These are phyloP conservation scores for Aspergillus heteromorphus DNA, from an alignment of 495 filamentous ascomycete genomes.

Conservation along the genomic window DNA sequence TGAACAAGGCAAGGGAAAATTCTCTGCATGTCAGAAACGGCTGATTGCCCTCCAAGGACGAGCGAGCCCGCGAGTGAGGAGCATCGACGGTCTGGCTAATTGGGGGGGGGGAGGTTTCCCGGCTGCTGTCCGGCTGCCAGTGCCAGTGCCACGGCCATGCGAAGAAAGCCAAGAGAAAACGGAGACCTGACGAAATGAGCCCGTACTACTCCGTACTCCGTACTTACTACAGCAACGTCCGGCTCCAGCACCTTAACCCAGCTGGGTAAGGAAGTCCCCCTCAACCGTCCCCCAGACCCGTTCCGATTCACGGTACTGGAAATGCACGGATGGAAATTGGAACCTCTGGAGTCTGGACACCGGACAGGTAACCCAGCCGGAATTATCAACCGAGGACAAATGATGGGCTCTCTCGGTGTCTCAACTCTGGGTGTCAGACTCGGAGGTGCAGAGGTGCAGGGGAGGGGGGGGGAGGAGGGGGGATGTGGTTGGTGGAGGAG, in stretches of 20 bases:
- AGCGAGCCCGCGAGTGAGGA: no score
- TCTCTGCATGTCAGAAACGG: not conserved
- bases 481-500: not conserved
- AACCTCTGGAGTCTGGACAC: not conserved
- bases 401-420: not conserved
- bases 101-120: no score
- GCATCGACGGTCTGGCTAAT: no score
- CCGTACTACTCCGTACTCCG: not conserved
- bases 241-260: not conserved
- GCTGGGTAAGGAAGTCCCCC: not conserved
- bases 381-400: slow-evolving; percentile 7
- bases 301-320: slow-evolving; percentile 2
- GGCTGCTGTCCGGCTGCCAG: no score
- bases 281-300: not conserved
- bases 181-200: not conserved
- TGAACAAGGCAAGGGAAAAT: not conserved
- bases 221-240: not conserved
- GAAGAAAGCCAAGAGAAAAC: not conserved
- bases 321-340: not conserved
- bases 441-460: not conserved
- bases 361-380: not conserved
- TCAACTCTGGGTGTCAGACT: no score
- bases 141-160: no score
- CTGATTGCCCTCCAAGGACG: no score
- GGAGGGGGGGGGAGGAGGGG: not conserved